Evolutionary conservation across 1,284 basidiomycete species (phyloP).

Genomic region (Leucoagaricus sp.): DNA sequence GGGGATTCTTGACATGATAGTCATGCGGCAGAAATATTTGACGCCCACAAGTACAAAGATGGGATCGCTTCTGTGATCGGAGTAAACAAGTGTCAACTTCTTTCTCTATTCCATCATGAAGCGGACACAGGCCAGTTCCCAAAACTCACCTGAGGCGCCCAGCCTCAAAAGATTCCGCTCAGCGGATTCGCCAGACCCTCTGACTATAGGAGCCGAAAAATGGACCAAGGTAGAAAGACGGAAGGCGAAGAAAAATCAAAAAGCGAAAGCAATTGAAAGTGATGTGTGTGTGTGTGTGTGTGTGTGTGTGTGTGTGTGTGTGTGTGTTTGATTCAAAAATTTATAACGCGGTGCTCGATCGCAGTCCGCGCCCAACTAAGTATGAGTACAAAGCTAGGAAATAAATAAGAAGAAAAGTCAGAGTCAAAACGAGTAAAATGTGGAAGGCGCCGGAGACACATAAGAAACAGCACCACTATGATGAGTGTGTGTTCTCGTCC

Average conservation of each 20-base stretch:
- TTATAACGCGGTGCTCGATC: no score
- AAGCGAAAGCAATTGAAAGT: constrained; percentile 48
- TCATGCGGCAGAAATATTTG: background rate
- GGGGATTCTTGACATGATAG: no score
- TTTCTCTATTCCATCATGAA: constrained; percentile 10
- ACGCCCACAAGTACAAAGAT: constrained; percentile 4
- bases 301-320: no score
- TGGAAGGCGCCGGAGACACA: no score
- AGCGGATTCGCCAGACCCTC: background rate
- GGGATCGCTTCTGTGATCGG: background rate
- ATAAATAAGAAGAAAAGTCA: no score
- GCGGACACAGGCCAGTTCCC: background rate
- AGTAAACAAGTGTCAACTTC: constrained; percentile 9
- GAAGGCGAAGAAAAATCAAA: constrained; percentile 74
- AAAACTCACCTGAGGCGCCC: background rate
- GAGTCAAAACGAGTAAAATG: no score
- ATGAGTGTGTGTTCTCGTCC: constrained; percentile 20
- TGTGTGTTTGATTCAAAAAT: no score
- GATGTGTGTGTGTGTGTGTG: constrained; percentile 67
- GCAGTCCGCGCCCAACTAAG: no score
- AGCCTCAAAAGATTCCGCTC: constrained; percentile 1
- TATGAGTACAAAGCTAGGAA: no score
- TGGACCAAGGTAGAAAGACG: constrained; percentile 81
- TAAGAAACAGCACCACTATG: no score
- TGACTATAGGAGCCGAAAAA: constrained; percentile 30